These are phyloP conservation scores for Eragrostis tef DNA, from an alignment of 202 grass and related monocot genomes.

Conservation along the genomic window DNA sequence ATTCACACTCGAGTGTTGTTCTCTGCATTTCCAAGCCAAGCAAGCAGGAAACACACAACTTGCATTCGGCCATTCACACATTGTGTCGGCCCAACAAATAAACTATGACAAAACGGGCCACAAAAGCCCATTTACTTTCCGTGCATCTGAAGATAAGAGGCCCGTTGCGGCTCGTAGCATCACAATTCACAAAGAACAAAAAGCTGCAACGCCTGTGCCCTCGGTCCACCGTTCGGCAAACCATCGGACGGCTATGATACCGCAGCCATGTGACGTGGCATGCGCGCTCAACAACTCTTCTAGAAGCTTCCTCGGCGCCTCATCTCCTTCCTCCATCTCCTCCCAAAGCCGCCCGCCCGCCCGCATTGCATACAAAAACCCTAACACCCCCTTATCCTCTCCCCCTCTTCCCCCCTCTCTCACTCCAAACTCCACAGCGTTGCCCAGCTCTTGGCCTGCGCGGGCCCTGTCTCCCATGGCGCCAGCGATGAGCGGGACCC, in stretches of 20 bases:
- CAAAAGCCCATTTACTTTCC: not conserved
- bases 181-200: not conserved
- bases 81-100: too few relatives aligned
- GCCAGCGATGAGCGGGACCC: constrained; percentile 51
- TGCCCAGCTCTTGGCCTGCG: not conserved
- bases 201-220: not conserved
- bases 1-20: too few relatives aligned
- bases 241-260: not conserved
- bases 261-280: not conserved
- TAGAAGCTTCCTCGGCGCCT: constrained; percentile 27
- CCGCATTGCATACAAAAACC: constrained; percentile 37
- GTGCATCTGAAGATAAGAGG: not conserved
- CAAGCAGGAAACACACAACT: too few relatives aligned
- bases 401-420: not conserved
- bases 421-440: not conserved
- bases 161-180: not conserved
- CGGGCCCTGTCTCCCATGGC: constrained; percentile 39
- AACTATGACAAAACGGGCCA: not conserved
- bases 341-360: constrained; percentile 16
- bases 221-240: constrained; percentile 6
- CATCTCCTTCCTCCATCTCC: constrained; percentile 34
- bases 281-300: not conserved
- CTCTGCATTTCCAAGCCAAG: too few relatives aligned
- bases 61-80: too few relatives aligned
- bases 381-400: constrained; percentile 43